Evolutionary conservation across 352 stramenopile genomes (phyloP).

Genomic region (Globisporangium viniferum): DNA sequence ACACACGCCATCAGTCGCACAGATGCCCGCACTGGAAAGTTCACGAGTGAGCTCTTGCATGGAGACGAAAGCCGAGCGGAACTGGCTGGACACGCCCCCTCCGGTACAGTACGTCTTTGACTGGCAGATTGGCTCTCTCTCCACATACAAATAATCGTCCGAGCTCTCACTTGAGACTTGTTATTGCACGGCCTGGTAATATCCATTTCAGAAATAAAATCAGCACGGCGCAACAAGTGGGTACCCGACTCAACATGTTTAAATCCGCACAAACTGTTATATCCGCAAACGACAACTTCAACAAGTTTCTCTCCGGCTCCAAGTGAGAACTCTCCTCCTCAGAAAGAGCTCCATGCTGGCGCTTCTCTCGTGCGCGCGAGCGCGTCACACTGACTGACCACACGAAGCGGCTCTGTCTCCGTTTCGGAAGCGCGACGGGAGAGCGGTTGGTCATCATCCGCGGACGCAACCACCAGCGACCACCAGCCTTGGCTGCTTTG

Average conservation of each 20-base stretch:
- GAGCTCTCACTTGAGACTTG: no score
- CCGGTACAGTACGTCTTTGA: background rate
- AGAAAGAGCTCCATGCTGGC: background rate
- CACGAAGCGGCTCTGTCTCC: slow-evolving; percentile 1
- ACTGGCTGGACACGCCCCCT: background rate
- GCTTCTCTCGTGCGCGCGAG: background rate
- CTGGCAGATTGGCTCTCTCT: background rate
- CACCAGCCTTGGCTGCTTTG: no score
- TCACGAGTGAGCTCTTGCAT: background rate
- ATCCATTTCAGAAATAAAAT: background rate
- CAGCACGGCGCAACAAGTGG: background rate
- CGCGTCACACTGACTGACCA: background rate
- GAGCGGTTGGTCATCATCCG: background rate
- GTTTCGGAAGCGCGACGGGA: background rate
- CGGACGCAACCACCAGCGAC: background rate
- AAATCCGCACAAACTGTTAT: background rate
- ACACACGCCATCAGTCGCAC: background rate
- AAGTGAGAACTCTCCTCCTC: background rate
- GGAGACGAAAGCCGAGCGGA: background rate
- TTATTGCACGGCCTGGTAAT: background rate
- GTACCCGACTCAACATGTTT: background rate
- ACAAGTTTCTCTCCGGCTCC: background rate
- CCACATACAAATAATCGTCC: no score
- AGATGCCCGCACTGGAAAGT: background rate
- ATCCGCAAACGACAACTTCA: background rate